These are phyloP conservation scores for Colletotrichum sp. DNA, from an alignment of 2,329 filamentous ascomycete genomes.

Conservation along the genomic window DNA sequence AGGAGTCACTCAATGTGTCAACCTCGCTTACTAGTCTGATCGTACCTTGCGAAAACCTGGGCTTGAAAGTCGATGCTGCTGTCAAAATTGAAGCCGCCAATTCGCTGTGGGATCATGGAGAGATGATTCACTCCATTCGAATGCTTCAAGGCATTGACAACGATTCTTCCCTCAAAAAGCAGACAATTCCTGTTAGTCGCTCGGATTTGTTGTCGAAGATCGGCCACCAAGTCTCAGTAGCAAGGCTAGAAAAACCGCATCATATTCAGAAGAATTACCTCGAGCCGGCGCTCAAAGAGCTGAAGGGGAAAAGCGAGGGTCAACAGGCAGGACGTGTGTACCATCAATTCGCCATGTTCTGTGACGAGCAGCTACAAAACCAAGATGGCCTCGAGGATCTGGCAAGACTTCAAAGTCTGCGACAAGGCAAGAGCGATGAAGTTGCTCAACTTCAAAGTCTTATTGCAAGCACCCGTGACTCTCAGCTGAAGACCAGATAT, in stretches of 20 bases:
- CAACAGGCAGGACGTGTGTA: slow-evolving; percentile 86
- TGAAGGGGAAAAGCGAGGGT: slow-evolving; percentile 71
- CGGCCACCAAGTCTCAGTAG: slow-evolving; percentile 87
- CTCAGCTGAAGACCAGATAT: slow-evolving; percentile 60
- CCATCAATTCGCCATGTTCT: slow-evolving; percentile 94
- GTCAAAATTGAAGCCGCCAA: slow-evolving; percentile 84
- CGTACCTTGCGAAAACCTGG: slow-evolving; percentile 70
- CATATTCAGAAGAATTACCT: slow-evolving; percentile 88
- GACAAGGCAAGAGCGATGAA: slow-evolving; percentile 81
- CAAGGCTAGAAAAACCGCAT: slow-evolving; percentile 88
- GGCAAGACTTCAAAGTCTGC: slow-evolving; percentile 77
- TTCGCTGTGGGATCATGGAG: slow-evolving; percentile 92
- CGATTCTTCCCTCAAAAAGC: slow-evolving; percentile 65
- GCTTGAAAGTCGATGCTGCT: slow-evolving; percentile 77
- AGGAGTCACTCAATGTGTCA: slow-evolving; percentile 86
- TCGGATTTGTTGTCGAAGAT: slow-evolving; percentile 86
- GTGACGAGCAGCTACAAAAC: slow-evolving; percentile 91
- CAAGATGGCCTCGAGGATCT: slow-evolving; percentile 85
- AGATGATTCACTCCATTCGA: slow-evolving; percentile 85
- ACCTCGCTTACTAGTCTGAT: slow-evolving; percentile 83
- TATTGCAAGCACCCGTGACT: slow-evolving; percentile 53
- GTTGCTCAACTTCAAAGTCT: slow-evolving; percentile 73
- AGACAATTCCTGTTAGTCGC: slow-evolving; percentile 74
- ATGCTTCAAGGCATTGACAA: slow-evolving; percentile 80
- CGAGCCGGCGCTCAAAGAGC: slow-evolving; percentile 79